phyloP scores from a whole-genome alignment of 176 grass and related monocot genomes.

The Pharus latifolius region DNA sequence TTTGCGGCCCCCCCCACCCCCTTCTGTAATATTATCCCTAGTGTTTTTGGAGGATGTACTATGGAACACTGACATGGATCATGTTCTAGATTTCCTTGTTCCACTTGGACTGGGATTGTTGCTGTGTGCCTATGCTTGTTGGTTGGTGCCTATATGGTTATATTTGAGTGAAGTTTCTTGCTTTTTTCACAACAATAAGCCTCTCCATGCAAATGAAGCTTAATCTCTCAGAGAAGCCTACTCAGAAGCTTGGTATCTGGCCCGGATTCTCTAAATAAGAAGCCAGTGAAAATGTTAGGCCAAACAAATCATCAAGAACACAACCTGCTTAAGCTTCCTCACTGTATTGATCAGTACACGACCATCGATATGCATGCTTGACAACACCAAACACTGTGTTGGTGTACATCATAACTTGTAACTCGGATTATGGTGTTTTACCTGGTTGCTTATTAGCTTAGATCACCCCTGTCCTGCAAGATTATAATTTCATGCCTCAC shows the following conservation, averaged over 20 bases:
- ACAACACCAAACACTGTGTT: neutral
- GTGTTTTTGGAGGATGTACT: neutral
- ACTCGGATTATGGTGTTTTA: neutral
- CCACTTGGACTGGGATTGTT: neutral
- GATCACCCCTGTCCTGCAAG: neutral
- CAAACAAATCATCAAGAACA: neutral
- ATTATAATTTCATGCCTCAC: neutral
- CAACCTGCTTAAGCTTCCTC: neutral
- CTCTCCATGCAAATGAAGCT: neutral
- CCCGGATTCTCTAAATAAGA: neutral
- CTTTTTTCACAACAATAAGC: neutral
- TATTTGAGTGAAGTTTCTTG: neutral
- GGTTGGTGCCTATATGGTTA: neutral
- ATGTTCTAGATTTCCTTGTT: neutral
- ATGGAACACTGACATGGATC: neutral
- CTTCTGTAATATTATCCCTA: neutral
- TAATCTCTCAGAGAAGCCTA: conserved; percentile 8
- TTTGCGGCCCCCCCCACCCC: too few species aligned
- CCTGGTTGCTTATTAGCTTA: neutral
- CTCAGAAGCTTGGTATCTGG: neutral
- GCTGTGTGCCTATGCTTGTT: neutral
- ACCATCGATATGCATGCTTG: neutral
- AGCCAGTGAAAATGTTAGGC: neutral
- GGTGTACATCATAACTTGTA: neutral
- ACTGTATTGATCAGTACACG: neutral